phyloP scores from a whole-genome alignment of 352 stramenopile genomes.

The Globisporangium spinosum region DNA sequence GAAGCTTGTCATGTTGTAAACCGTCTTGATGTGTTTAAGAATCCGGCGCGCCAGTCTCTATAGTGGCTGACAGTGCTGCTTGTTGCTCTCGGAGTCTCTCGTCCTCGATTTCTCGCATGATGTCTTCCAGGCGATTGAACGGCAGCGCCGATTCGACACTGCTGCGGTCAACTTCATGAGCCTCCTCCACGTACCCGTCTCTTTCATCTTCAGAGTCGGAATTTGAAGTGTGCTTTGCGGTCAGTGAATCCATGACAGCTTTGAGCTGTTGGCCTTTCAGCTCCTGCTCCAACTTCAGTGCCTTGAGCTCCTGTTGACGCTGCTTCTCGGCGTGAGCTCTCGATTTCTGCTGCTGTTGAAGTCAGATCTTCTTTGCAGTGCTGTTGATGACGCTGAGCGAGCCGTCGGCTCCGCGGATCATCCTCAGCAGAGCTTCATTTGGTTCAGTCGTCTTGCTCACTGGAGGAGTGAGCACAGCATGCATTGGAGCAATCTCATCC shows the following conservation, averaged over 20 bases:
- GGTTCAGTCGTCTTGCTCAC: background rate
- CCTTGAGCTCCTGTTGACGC: constrained; percentile 7
- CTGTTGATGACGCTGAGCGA: constrained; percentile 71
- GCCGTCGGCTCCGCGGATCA: constrained; percentile 60
- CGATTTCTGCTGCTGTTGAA: constrained; percentile 36
- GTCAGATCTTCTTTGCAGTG: constrained; percentile 44
- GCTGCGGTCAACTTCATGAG: background rate
- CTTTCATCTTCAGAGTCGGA: background rate
- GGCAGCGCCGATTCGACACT: background rate
- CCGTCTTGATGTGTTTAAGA: background rate
- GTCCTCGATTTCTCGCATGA: constrained; percentile 41
- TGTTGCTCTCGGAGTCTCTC: constrained; percentile 21
- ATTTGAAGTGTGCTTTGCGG: background rate
- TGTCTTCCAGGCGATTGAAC: constrained; percentile 35
- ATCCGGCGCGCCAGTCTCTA: background rate
- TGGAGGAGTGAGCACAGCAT: background rate
- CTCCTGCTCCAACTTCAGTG: constrained; percentile 1
- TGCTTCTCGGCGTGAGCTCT: constrained; percentile 6
- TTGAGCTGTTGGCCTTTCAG: constrained; percentile 22
- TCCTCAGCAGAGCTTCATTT: constrained; percentile 30
- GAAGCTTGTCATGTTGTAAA: background rate
- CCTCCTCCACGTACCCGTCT: background rate
- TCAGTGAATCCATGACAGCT: constrained; percentile 30
- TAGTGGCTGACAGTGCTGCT: background rate
- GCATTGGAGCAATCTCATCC: background rate